Conservation (phyloP, 306 rosid species). For the Inga leiocalycina region DNA sequence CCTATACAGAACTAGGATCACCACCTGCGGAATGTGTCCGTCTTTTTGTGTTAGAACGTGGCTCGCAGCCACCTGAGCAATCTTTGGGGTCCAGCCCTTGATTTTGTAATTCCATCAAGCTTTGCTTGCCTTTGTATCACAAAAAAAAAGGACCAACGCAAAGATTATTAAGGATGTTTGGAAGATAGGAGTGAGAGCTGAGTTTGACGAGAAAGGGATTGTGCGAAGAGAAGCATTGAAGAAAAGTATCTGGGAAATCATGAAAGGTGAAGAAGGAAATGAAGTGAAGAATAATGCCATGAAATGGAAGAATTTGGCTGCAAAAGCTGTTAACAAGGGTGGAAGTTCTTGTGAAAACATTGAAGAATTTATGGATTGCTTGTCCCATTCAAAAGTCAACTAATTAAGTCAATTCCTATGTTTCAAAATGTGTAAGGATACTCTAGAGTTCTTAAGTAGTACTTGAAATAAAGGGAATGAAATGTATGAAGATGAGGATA, state of each 20-base stretch:
- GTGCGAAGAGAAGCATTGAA: not conserved
- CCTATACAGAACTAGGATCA: too few species aligned
- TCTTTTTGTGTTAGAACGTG: too few species aligned
- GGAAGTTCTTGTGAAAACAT: not conserved
- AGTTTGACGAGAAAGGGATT: slow-evolving; percentile 2
- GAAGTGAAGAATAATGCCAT: not conserved
- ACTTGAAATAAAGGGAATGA: not conserved
- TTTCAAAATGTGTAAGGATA: not conserved
- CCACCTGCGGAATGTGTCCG: too few species aligned
- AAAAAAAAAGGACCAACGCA: not conserved
- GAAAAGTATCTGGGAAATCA: not conserved
- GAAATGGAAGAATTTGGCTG: slow-evolving; percentile 6
- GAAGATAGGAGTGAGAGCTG: not conserved
- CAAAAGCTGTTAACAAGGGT: not conserved
- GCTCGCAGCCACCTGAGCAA: too few species aligned
- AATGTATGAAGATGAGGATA: not conserved
- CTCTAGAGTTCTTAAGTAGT: not conserved
- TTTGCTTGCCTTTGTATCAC: too few species aligned
- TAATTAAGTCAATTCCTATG: not conserved
- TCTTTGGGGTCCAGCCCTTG: too few species aligned
- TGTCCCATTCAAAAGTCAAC: not conserved
- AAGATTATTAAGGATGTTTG: not conserved
- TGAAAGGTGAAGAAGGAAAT: not conserved
- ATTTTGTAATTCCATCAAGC: too few species aligned
- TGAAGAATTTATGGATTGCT: not conserved